Evolutionary conservation across 495 filamentous ascomycete genomes (phyloP).

Genomic region (Penicillium argentinense): DNA sequence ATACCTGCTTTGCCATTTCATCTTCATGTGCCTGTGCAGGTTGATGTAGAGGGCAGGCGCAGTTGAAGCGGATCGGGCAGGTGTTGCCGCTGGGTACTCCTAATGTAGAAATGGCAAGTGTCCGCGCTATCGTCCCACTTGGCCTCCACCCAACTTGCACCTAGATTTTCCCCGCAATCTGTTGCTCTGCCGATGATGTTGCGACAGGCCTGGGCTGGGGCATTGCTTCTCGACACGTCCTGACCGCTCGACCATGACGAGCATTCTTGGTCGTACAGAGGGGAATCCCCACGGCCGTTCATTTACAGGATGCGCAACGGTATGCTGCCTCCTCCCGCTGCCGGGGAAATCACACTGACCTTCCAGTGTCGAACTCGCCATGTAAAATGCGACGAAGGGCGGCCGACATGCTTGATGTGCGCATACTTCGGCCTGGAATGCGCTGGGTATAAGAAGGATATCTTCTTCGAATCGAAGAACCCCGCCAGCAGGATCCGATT

Average conservation of each 20-base stretch:
- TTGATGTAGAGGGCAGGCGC: background rate
- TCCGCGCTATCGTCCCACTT: slow-evolving; percentile 16
- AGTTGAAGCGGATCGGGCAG: slow-evolving; percentile 3
- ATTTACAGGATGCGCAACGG: slow-evolving; percentile 19
- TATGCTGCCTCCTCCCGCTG: too few species aligned
- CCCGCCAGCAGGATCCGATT: slow-evolving; percentile 20
- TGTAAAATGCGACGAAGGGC: slow-evolving; percentile 29
- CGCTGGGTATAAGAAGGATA: slow-evolving; percentile 24
- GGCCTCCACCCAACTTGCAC: slow-evolving; percentile 1
- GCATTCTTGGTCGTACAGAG: slow-evolving; percentile 2
- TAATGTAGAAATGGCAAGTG: slow-evolving; percentile 11
- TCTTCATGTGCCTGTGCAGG: background rate
- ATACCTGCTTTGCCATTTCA: background rate
- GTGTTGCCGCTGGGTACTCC: slow-evolving; percentile 6
- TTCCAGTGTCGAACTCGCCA: slow-evolving; percentile 25
- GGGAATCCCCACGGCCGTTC: slow-evolving; percentile 11
- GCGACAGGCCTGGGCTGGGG: background rate
- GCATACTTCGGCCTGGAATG: slow-evolving; percentile 11
- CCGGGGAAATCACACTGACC: background rate
- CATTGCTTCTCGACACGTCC: background rate
- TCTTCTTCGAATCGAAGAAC: slow-evolving; percentile 22
- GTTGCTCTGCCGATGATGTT: slow-evolving; percentile 1
- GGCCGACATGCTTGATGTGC: slow-evolving; percentile 27
- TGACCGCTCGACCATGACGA: slow-evolving; percentile 6
- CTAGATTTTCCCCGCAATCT: slow-evolving; percentile 13